These are phyloP conservation scores for Xylaria cubensis DNA, from an alignment of 495 filamentous ascomycete species.

Conservation along the genomic window DNA sequence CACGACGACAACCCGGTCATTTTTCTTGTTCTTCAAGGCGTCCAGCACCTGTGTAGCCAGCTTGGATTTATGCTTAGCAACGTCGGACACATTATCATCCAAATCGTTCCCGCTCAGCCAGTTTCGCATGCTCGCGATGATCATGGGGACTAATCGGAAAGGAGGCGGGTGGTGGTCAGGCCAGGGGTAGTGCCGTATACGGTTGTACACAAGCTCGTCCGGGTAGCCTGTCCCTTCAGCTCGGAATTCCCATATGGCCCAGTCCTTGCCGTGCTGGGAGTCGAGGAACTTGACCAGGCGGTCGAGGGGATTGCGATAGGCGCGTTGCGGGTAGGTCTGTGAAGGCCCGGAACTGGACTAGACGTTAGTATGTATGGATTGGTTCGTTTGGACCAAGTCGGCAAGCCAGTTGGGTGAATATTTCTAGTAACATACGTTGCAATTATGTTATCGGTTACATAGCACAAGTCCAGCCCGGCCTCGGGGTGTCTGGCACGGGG, in stretches of 20 bases:
- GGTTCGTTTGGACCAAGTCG: neutral
- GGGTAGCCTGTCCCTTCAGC: conserved; percentile 96
- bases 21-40: conserved; percentile 37
- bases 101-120: conserved; percentile 71
- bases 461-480: conserved; percentile 91
- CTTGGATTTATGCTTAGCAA: conserved; percentile 30
- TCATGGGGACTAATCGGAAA: conserved; percentile 82
- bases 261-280: conserved; percentile 76
- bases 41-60: conserved; percentile 34
- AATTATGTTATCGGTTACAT: conserved; percentile 82
- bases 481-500: conserved; percentile 83
- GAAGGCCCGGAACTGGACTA: conserved; percentile 72
- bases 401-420: neutral
- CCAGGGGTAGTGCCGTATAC: conserved; percentile 91
- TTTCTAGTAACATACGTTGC: conserved; percentile 55
- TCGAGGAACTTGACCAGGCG: conserved; percentile 86
- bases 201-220: conserved; percentile 81
- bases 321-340: conserved; percentile 83
- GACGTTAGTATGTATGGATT: neutral
- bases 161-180: conserved; percentile 98
- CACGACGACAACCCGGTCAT: conserved; percentile 78
- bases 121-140: conserved; percentile 89
- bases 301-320: conserved; percentile 92
- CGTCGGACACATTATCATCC: conserved; percentile 30
- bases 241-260: conserved; percentile 97